Conservation (phyloP, 2,329 filamentous ascomycete species). For the Sporothrix inflata region DNA sequence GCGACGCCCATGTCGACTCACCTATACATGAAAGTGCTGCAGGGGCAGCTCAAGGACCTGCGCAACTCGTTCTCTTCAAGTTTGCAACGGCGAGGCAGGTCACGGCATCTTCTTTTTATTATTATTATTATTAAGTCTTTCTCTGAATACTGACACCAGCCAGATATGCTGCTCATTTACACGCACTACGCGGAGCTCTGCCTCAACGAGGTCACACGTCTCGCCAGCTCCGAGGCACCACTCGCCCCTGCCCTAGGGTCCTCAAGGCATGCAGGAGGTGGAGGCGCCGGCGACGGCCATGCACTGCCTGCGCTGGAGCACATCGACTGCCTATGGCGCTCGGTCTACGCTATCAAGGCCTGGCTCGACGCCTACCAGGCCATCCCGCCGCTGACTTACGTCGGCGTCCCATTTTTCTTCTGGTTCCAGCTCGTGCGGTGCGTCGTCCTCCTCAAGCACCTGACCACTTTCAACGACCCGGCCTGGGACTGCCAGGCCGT, state of each 20-base stretch:
- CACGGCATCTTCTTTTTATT: not conserved
- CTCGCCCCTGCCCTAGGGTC: conserved; percentile 36
- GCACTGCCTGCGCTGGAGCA: conserved; percentile 39
- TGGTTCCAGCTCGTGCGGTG: conserved; percentile 45
- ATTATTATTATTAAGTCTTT: too few relatives aligned
- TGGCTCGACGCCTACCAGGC: conserved; percentile 42
- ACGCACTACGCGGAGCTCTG: conserved; percentile 29
- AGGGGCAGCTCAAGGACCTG: conserved; percentile 41
- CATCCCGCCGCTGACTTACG: conserved; percentile 36
- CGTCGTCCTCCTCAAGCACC: conserved; percentile 43
- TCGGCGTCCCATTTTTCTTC: conserved; percentile 43
- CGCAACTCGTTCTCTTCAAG: conserved; percentile 37
- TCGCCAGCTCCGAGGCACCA: conserved; percentile 34
- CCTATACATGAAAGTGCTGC: conserved; percentile 41
- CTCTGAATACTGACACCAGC: not conserved
- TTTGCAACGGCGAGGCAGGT: conserved; percentile 31
- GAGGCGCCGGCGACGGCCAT: conserved; percentile 8
- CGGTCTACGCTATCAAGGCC: conserved; percentile 41
- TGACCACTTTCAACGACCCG: conserved; percentile 44
- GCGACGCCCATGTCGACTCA: conserved; percentile 24
- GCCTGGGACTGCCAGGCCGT: conserved; percentile 45
- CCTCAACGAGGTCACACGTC: conserved; percentile 38
- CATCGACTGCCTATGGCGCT: conserved; percentile 42
- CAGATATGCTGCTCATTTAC: conserved; percentile 31
- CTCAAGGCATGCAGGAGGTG: not conserved